These are phyloP conservation scores for Endotrypanum monterogeii DNA, from an alignment of 208 protist species.

Conservation along the genomic window DNA sequence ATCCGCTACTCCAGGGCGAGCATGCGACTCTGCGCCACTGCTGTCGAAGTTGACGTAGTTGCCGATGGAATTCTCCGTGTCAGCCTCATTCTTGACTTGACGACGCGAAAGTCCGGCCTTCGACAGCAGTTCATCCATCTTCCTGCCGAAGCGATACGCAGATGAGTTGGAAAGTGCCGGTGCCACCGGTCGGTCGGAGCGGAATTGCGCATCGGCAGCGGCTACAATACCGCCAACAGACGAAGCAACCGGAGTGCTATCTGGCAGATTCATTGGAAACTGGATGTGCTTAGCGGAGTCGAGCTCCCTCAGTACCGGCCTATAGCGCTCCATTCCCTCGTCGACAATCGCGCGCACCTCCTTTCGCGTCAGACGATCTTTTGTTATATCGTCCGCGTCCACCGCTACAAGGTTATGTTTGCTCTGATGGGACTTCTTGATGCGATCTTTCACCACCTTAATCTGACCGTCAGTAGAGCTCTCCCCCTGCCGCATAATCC, in stretches of 20 bases:
- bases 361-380: slow-evolving; percentile 54
- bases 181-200: slow-evolving; percentile 12
- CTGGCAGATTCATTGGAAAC: slow-evolving; percentile 74
- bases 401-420: slow-evolving; percentile 74
- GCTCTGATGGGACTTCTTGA: slow-evolving; percentile 58
- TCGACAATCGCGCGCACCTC: slow-evolving; percentile 73
- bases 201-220: slow-evolving; percentile 41
- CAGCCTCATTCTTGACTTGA: slow-evolving; percentile 23
- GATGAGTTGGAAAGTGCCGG: slow-evolving; percentile 26
- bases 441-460: slow-evolving; percentile 31
- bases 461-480: slow-evolving; percentile 28
- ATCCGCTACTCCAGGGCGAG: slow-evolving; percentile 7
- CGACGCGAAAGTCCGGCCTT: slow-evolving; percentile 55
- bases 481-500: slow-evolving; percentile 43
- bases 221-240: slow-evolving; percentile 79
- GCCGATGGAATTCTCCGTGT: slow-evolving; percentile 37
- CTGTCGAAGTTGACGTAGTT: slow-evolving; percentile 46
- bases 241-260: slow-evolving; percentile 69
- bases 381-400: slow-evolving; percentile 75
- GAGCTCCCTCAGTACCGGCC: slow-evolving; percentile 66
- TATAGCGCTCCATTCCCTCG: slow-evolving; percentile 80
- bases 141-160: slow-evolving; percentile 55
- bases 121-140: slow-evolving; percentile 60
- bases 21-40: slow-evolving; percentile 11
- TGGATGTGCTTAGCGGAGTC: slow-evolving; percentile 72